Base-by-base conservation (phyloP, 805 yeast genomes). In the Jamesozyma piceae region DNA sequence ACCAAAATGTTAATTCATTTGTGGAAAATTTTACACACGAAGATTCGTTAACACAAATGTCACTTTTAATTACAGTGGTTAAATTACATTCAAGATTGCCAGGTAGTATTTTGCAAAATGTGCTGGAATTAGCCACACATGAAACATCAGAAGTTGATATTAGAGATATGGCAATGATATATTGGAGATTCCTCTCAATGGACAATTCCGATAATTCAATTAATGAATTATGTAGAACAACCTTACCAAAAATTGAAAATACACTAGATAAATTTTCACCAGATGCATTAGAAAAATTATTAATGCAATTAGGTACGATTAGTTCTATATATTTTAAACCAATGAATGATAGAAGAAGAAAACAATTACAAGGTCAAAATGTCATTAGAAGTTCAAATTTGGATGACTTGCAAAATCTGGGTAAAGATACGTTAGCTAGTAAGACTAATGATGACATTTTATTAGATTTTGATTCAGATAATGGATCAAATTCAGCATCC, bases 321-420 rank as follows among this genome's bases (percentile, higher is more conserved):
- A 80, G 95, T 31, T 86, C 97, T 0, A 92, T 92, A 2, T 86
- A 86, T 57, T 94, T 83, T 63, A 82, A 82, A 57, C 95, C 97
- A 11, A 77, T 84, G 4, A 82, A 82, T 54, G 67, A 78, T 50
- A 62, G 38, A 50, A 62, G 66, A n/a, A 68, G 64, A 10, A 64
- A 67, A 22, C 64, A 60, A 43, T 58, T 65, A 20, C 67, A 69
- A 46, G 52, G 50, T 11, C 52, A 55, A n/a, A 62, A 57, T 35
- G 50, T 55, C 8, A 54, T 64, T 8, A 70, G 69, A 41, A 69
- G 71, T 34, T 75, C 75, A 44, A 80, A 78, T 43, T 69, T 89
- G 38, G 87, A 83, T 50, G 97, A 89, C 58, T 75, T 85, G 60
- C 79, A 78, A 50, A 77, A 75, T 47, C 65, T 81, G 51, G 95